Conservation (phyloP, 805 yeast species). For the Candida berthetii region DNA sequence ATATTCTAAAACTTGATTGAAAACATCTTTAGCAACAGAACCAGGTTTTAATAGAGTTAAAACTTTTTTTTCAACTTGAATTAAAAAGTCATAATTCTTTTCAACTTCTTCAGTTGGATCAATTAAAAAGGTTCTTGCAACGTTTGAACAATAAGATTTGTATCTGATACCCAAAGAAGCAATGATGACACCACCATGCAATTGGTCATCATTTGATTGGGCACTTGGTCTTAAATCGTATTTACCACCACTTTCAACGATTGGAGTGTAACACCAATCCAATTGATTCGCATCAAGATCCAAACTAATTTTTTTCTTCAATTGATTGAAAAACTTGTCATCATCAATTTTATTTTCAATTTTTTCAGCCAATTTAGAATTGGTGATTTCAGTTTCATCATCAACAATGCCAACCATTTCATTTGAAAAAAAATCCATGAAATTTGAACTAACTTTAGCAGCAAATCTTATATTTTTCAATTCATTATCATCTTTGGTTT, state of each 20-base stretch:
- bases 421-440: constrained; percentile 79
- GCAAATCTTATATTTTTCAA: constrained; percentile 60
- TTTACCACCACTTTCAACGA: constrained; percentile 81
- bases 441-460: constrained; percentile 66
- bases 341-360: constrained; percentile 82
- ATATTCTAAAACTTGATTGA: constrained; percentile 52
- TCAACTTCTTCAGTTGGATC: constrained; percentile 83
- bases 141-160: constrained; percentile 81
- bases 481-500: constrained; percentile 77
- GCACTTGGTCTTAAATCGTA: constrained; percentile 85
- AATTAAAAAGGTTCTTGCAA: constrained; percentile 83
- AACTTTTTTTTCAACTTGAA: constrained; percentile 65
- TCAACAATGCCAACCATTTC: constrained; percentile 86
- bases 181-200: constrained; percentile 73
- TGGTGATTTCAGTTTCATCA: constrained; percentile 74
- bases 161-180: constrained; percentile 84
- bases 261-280: constrained; percentile 94
- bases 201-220: constrained; percentile 56
- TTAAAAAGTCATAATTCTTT: constrained; percentile 68
- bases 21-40: constrained; percentile 55
- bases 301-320: constrained; percentile 49
- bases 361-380: constrained; percentile 64
- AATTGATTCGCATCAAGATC: constrained; percentile 72
- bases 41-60: constrained; percentile 60
- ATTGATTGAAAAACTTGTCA: constrained; percentile 51